Percentiles rank a stretch among this genome's conserved stretches.
Conservation (phyloP, 192 early-diverging fungal species). For the Mortierella antarctica region DNA sequence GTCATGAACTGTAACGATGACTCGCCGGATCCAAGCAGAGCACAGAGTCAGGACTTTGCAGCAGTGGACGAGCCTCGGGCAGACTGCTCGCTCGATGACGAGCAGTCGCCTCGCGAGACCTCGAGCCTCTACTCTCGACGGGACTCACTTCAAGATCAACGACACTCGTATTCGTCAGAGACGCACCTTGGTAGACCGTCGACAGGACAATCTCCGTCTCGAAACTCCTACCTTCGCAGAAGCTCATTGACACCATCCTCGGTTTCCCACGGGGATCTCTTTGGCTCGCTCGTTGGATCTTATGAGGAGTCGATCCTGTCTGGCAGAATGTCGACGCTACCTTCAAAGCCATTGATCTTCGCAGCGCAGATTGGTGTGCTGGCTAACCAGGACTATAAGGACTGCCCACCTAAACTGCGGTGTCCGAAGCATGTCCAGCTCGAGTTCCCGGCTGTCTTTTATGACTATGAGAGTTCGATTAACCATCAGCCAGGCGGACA, state of each 20-base stretch:
- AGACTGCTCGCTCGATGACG: constrained; percentile 1
- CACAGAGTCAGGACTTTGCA: constrained; percentile 18
- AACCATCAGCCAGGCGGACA: constrained; percentile 8
- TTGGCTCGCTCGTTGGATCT: constrained; percentile 60
- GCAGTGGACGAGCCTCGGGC: background rate
- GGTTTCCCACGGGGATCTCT: constrained; percentile 30
- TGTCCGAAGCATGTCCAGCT: constrained; percentile 75
- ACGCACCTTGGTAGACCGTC: constrained; percentile 2
- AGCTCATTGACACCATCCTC: constrained; percentile 20
- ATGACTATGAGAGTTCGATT: constrained; percentile 63
- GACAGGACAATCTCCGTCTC: constrained; percentile 27
- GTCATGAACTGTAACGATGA: constrained; percentile 47
- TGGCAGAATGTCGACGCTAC: constrained; percentile 81
- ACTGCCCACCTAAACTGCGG: constrained; percentile 63
- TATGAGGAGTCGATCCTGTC: constrained; percentile 79
- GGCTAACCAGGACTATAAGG: constrained; percentile 70
- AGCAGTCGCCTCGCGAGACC: constrained; percentile 4
- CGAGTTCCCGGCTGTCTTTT: constrained; percentile 80
- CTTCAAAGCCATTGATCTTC: constrained; percentile 79
- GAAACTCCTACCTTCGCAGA: constrained; percentile 9
- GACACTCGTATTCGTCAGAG: background rate
- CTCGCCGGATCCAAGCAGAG: constrained; percentile 26
- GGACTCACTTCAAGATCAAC: constrained; percentile 26
- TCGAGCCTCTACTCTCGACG: background rate
- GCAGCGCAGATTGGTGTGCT: constrained; percentile 77